These are phyloP conservation scores for Silene latifolia DNA, from an alignment of 148 eudicot genomes.

Conservation along the genomic window DNA sequence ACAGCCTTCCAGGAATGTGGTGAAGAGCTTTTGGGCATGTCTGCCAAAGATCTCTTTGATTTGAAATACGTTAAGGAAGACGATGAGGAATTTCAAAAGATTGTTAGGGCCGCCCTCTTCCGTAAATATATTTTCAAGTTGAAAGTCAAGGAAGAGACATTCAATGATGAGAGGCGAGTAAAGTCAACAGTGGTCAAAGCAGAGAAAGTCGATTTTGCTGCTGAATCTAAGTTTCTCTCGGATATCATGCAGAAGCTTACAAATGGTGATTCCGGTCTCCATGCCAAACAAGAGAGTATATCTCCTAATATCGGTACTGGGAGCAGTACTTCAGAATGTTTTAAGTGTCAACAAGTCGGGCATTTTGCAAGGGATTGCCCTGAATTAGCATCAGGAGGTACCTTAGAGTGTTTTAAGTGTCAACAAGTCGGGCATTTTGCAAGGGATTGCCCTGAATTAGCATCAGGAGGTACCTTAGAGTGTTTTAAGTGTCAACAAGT, in stretches of 20 bases:
- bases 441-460: conserved; percentile 55
- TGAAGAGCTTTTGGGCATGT: conserved; percentile 68
- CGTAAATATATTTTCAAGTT: conserved; percentile 61
- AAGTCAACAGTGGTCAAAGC: conserved; percentile 79
- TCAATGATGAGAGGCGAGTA: conserved; percentile 80
- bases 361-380: no score
- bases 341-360: no score
- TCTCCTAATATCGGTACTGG: conserved; percentile 27
- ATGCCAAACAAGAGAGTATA: conserved; percentile 26
- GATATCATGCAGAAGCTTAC: conserved; percentile 45
- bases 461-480: conserved; percentile 33
- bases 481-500: conserved; percentile 71
- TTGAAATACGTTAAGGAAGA: conserved; percentile 71
- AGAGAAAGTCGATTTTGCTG: conserved; percentile 46
- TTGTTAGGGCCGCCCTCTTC: conserved; percentile 42
- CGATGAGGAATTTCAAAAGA: conserved; percentile 56
- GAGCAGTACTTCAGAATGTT: conserved; percentile 24
- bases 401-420: conserved; percentile 74
- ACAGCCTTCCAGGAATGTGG: conserved; percentile 91
- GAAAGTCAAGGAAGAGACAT: conserved; percentile 93
- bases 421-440: conserved; percentile 80
- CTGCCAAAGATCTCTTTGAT: conserved; percentile 63
- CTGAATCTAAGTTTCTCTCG: conserved; percentile 54
- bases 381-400: no score
- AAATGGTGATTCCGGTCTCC: conserved; percentile 30